Evolutionary conservation across 257 asterid genomes (phyloP).

Genomic region (Henckelia pumila): DNA sequence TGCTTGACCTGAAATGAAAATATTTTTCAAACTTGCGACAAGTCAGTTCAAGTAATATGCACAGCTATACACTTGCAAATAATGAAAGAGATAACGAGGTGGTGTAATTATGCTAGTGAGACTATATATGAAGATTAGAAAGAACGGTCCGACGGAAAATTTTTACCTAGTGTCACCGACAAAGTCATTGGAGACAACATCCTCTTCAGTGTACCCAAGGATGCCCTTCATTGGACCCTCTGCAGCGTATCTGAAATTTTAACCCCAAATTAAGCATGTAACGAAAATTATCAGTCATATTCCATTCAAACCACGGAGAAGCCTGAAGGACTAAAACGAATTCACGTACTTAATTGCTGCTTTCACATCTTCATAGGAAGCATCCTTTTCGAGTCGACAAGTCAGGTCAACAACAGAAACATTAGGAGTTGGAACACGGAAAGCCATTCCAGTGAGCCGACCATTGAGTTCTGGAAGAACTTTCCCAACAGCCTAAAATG

Average conservation of each 20-base stretch:
- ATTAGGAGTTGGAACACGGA: constrained; percentile 97
- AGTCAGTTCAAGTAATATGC: neutral
- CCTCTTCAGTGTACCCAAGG: constrained; percentile 97
- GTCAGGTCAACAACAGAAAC: constrained; percentile 98
- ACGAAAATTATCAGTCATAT: neutral
- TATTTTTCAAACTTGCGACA: neutral
- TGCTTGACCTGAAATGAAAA: constrained; percentile 69
- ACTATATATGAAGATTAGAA: neutral
- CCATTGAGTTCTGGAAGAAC: constrained; percentile 98
- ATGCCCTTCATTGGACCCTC: constrained; percentile 91
- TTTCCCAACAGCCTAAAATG: constrained; percentile 89
- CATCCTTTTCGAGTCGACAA: constrained; percentile 82
- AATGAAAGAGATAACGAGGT: neutral
- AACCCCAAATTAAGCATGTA: neutral
- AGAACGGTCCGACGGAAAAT: constrained; percentile 2
- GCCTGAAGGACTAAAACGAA: constrained; percentile 3
- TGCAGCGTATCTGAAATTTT: constrained; percentile 68
- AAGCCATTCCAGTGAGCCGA: constrained; percentile 98
- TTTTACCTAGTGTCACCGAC: constrained; percentile 88
- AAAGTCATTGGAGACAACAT: constrained; percentile 97
- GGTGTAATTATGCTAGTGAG: neutral
- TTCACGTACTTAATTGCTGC: constrained; percentile 77
- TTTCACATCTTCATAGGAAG: constrained; percentile 94
- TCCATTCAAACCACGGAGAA: neutral
- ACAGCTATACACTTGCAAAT: neutral